Percentiles rank a stretch among this genome's conserved stretches.
Conservation (phyloP, 225 moss, liverwort and hornwort species). For the Marchantia polymorpha region DNA sequence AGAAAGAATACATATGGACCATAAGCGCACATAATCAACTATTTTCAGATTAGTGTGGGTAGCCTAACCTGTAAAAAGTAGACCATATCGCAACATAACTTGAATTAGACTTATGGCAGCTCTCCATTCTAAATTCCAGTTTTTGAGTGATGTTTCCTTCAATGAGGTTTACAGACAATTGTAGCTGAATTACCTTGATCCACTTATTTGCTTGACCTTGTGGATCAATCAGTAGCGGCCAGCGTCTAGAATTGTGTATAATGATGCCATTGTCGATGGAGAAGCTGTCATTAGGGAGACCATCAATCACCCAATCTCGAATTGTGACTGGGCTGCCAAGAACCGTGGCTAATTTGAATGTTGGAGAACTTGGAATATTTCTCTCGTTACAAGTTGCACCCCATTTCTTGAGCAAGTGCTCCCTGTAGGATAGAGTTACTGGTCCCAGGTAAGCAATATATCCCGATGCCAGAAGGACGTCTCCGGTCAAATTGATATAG, state of each 20-base stretch:
- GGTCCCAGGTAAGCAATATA: constrained; percentile 71
- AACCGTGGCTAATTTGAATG: constrained; percentile 60
- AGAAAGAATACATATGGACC: too few species aligned
- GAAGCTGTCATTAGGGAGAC: constrained; percentile 69
- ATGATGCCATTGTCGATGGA: constrained; percentile 69
- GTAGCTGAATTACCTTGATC: constrained; percentile 46
- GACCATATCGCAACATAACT: too few species aligned
- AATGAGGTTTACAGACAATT: not conserved
- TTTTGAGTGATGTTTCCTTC: not conserved
- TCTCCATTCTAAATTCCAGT: not conserved
- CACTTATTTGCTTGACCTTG: constrained; percentile 73
- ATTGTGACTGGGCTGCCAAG: constrained; percentile 61
- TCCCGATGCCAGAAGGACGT: constrained; percentile 63
- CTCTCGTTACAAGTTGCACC: constrained; percentile 39
- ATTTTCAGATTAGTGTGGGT: not conserved
- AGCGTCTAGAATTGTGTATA: constrained; percentile 53
- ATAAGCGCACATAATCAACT: not conserved
- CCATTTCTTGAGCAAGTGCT: constrained; percentile 49
- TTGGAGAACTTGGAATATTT: constrained; percentile 64
- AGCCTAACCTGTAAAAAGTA: not conserved
- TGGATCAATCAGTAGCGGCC: constrained; percentile 67
- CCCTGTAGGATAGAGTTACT: constrained; percentile 61
- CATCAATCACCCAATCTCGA: constrained; percentile 68
- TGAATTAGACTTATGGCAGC: not conserved
- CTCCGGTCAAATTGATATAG: constrained; percentile 57